Evolutionary conservation across 2,329 filamentous ascomycete genomes (phyloP).

Genomic region (Fusarium pseudonygamai): DNA sequence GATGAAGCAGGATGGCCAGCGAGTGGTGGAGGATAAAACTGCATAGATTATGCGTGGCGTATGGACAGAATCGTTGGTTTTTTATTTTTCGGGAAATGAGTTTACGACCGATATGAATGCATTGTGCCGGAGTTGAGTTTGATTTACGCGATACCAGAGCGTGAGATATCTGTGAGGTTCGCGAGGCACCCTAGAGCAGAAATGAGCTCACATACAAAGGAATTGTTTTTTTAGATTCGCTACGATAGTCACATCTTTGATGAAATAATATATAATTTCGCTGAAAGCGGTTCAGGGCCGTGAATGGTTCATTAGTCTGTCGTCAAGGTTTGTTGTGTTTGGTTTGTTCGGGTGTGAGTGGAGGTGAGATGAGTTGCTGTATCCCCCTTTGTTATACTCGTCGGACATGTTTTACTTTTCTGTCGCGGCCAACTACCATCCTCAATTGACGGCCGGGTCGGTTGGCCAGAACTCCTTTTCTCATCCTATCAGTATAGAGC

Average conservation of each 20-base stretch:
- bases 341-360: neutral
- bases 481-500: constrained; percentile 69
- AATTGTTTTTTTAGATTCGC: constrained; percentile 12
- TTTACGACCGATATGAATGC: constrained; percentile 42
- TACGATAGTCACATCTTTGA: constrained; percentile 28
- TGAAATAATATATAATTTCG: constrained; percentile 1
- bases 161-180: constrained; percentile 25
- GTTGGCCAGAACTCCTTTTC: constrained; percentile 64
- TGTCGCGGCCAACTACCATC: constrained; percentile 68
- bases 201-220: constrained; percentile 24
- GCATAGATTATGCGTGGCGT: constrained; percentile 15
- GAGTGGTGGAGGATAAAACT: constrained; percentile 60
- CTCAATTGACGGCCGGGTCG: constrained; percentile 66
- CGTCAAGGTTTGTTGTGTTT: constrained; percentile 7
- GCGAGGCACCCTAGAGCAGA: constrained; percentile 15
- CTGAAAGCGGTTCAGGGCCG: constrained; percentile 30
- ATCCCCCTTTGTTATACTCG: constrained; percentile 50
- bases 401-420: constrained; percentile 66
- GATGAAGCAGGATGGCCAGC: constrained; percentile 65
- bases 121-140: constrained; percentile 40
- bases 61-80: neutral
- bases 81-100: constrained; percentile 15
- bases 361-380: neutral
- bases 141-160: constrained; percentile 31
- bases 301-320: constrained; percentile 34